Percentiles rank a stretch among this genome's conserved stretches.
Conservation (phyloP, 768 basidiomycete species). For the Mycena rosella region DNA sequence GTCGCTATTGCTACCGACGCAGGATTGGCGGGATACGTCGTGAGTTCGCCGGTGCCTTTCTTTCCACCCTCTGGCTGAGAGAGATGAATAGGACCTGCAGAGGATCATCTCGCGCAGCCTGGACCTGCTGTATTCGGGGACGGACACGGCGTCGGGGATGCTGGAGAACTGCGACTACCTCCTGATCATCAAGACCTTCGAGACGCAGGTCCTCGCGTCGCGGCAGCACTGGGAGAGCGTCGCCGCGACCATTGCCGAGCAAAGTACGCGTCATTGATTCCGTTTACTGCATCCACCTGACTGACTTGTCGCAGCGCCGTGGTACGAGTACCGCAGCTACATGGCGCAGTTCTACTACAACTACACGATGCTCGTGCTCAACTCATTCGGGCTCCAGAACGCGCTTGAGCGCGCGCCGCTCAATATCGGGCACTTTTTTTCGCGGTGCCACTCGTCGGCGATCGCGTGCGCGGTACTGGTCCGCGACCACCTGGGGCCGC, state of each 20-base stretch:
- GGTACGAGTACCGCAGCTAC: conserved; percentile 59
- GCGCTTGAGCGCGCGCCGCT: conserved; percentile 84
- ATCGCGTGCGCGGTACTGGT: conserved; percentile 78
- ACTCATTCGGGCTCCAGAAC: conserved; percentile 97
- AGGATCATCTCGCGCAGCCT: conserved; percentile 90
- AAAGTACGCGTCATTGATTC: conserved; percentile 37
- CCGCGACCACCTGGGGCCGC: conserved; percentile 82
- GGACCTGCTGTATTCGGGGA: conserved; percentile 91
- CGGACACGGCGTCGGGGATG: conserved; percentile 83
- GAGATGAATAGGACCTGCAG: conserved; percentile 79
- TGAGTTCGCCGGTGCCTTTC: conserved; percentile 53
- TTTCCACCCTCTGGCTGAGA: background rate
- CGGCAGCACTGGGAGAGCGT: conserved; percentile 67
- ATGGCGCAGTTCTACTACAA: conserved; percentile 84
- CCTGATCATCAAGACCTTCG: conserved; percentile 85
- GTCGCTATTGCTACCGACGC: conserved; percentile 74
- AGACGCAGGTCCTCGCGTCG: conserved; percentile 76
- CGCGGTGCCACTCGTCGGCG: conserved; percentile 80
- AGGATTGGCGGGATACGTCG: conserved; percentile 82
- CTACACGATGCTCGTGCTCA: conserved; percentile 89
- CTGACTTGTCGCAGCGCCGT: conserved; percentile 40
- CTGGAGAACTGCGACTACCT: conserved; percentile 89
- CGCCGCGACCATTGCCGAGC: conserved; percentile 43
- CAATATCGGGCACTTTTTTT: conserved; percentile 88
- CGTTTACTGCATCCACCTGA: background rate